phyloP scores from a whole-genome alignment of 306 rosid species.

The Parietaria judaica region DNA sequence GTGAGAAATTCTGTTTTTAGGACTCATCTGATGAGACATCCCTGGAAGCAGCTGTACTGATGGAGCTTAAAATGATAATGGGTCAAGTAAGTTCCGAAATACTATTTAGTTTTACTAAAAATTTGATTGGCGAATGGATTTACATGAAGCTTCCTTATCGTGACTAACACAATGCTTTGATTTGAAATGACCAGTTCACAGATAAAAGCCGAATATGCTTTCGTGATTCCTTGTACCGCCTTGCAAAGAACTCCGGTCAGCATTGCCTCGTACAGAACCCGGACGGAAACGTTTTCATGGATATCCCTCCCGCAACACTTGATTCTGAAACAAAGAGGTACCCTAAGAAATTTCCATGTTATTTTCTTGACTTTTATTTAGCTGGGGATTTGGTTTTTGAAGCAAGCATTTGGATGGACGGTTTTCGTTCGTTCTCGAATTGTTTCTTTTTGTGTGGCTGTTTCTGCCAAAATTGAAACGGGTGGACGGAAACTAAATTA shows the following conservation, averaged over 20 bases:
- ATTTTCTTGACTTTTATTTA: no score
- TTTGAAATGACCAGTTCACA: conserved; percentile 30
- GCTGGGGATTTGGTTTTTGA: no score
- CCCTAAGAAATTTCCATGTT: neutral
- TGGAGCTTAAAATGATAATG: conserved; percentile 49
- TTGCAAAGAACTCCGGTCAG: conserved; percentile 48
- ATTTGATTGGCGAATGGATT: neutral
- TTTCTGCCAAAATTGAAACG: no score
- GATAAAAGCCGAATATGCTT: conserved; percentile 55
- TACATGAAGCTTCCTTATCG: neutral
- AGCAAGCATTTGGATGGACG: no score
- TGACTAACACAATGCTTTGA: conserved; percentile 18
- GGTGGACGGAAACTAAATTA: neutral
- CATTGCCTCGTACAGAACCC: conserved; percentile 14
- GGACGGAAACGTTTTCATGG: conserved; percentile 25
- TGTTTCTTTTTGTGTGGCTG: no score
- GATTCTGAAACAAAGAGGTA: conserved; percentile 40
- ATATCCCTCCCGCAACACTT: conserved; percentile 15
- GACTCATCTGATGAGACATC: conserved; percentile 27
- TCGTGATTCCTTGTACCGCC: conserved; percentile 76
- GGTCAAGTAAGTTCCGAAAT: conserved; percentile 31
- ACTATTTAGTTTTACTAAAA: neutral
- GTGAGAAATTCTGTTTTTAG: conserved; percentile 19
- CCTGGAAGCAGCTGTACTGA: conserved; percentile 47
- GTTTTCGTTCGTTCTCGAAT: no score